Evolutionary conservation across 768 basidiomycete genomes (phyloP).

Genomic region (Hysterangium stoloniferum): DNA sequence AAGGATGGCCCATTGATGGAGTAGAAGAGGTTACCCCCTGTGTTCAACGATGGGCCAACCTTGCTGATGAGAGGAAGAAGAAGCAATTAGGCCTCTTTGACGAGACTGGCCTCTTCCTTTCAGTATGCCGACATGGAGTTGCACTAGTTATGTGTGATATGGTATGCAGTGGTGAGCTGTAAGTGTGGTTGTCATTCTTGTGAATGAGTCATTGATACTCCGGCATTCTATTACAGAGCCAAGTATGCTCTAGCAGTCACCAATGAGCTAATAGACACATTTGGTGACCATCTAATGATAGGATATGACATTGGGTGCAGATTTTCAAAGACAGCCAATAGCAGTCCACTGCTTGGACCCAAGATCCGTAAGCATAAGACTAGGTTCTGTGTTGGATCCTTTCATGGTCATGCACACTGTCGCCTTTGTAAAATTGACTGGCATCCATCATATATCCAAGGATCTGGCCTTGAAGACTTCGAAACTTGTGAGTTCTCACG

Average conservation of each 20-base stretch:
- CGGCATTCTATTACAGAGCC: not conserved
- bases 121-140: slow-evolving; percentile 29
- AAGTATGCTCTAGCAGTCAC: slow-evolving; percentile 12
- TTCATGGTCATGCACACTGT: slow-evolving; percentile 31
- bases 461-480: slow-evolving; percentile 22
- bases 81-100: slow-evolving; percentile 29
- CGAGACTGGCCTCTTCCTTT: slow-evolving; percentile 31
- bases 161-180: slow-evolving; percentile 31
- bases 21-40: slow-evolving; percentile 15
- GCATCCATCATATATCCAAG: slow-evolving; percentile 22
- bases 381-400: slow-evolving; percentile 21
- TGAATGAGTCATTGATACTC: not conserved
- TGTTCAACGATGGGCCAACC: slow-evolving; percentile 27
- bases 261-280: slow-evolving; percentile 2
- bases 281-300: not conserved
- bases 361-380: not conserved
- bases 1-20: slow-evolving; percentile 14
- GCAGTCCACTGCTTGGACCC: not conserved
- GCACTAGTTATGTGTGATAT: slow-evolving; percentile 26
- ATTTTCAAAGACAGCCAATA: not conserved
- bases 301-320: slow-evolving; percentile 15
- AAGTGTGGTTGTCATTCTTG: slow-evolving; percentile 15
- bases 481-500: slow-evolving; percentile 23
- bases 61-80: slow-evolving; percentile 22
- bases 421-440: slow-evolving; percentile 21